Evolutionary conservation across 1,284 basidiomycete species (phyloP), one percentile per base, ranked within the genome.

Genomic region (Golubevia pallescens): DNA sequence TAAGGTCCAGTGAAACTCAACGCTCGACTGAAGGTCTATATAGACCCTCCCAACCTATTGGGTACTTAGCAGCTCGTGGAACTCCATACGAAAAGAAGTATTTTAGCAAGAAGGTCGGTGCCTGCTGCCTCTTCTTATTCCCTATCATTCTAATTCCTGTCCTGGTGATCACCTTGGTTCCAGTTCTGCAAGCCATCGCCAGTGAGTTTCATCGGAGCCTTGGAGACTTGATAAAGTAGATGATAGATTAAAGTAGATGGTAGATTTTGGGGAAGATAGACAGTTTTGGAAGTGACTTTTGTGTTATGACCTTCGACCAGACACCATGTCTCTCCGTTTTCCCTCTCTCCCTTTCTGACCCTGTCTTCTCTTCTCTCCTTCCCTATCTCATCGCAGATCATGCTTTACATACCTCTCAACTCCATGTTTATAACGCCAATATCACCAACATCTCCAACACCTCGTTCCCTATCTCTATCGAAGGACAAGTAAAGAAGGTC

Each of bases 41-140:
- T 53, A 60, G 60, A 55, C 67, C 67, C 16, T 62, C 63, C 23
- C 19, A 8, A 10, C 67, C 67, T 5, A 57, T 68, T 20, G 67
- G 67, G 2, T 68, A 68, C 65, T 52, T 38, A 4, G 34, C 34
- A 38, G 82, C 82, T 34, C 75, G 80, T 52, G 76, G 76, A 38
- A 83, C 72, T 10, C 80, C 81, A 3, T 85, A 84, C 70, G 73
- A 77, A 62, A 78, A 80, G 42, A 85, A 85, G 68, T 70, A 79
- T 63, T 68, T 82, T 13, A 76, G 73, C 19, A 68, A 75, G 24
- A 77, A 77, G 66, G 72, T 84, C 34, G 68, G 76, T 34, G 71
- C 77, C 69, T 82, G 77, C 71, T 75, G 70, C 61, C 63, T 80
- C 56, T 65, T 80, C 28, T 8, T 83, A 48, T 68, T 72, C 10